Evolutionary conservation across 2,329 filamentous ascomycete species (phyloP), one percentile per base, ranked within the genome.

Genomic region (Ascochyta pisi): DNA sequence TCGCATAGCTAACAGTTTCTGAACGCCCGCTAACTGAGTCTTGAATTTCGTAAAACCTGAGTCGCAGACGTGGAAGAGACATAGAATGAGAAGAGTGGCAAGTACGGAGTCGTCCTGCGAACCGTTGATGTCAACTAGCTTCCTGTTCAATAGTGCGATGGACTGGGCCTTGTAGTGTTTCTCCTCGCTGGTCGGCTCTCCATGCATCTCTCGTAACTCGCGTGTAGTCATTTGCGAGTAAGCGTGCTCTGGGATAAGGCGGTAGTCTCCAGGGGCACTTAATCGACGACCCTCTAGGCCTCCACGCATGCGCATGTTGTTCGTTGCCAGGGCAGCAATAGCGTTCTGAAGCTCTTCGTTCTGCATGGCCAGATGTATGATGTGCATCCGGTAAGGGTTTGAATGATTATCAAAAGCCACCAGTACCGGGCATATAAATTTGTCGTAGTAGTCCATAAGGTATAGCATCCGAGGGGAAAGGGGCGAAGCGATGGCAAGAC

Each of bases 21-120:
- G 93, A 35, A 97, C 92, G 0, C 94, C 93, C 0, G 92, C 92
- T 68, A 97, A 92, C 72, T 97, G 94, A 0, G 91, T 95, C 64
- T 92, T 91, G 77, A 97, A 97, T 68, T 94, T 94, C 19, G 91
- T 92, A 64, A 97, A 89, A 3, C 94, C 94, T 1, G 91, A 95
- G 75, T 97, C 93, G 60, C 92, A 95, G 78, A 96, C 92, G 64
- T 96, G 90, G 74, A 96, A 96, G 58, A 97, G 87, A 72, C 92
- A 96, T 3, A 97, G 82, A 8, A 97, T 84, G 35, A 97, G 83
- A 33, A 97, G 86, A 4, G 92, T 96, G 3, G 92, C 93, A 27
- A 97, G 81, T 4, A 95, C 90, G 0, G 91, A 93, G 73, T 97
- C 94, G 65, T 95, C 89, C 50, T 89, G 87, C 4, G 92, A 89